Conservation (phyloP, 1,139 yeast species). For the Kurtzmaniella quercitrusa region DNA sequence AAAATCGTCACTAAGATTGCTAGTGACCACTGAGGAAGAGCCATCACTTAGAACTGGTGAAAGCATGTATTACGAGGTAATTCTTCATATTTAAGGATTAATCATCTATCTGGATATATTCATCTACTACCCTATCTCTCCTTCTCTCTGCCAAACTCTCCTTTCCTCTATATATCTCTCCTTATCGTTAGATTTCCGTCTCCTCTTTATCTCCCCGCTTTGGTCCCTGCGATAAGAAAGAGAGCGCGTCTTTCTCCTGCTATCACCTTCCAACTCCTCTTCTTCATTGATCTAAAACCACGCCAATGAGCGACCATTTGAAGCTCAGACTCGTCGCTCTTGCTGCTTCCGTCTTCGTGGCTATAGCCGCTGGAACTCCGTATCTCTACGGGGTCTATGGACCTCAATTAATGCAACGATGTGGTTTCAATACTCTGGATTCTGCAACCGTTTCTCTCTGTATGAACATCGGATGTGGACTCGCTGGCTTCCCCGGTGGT, state of each 20-base stretch:
- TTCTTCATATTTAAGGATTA: too few relatives aligned
- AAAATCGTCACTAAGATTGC: too few relatives aligned
- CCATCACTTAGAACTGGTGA: too few relatives aligned
- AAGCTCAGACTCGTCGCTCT: conserved; percentile 13
- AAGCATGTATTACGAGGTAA: too few relatives aligned
- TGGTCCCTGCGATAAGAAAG: not conserved
- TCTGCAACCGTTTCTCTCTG: conserved; percentile 64
- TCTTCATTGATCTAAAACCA: not conserved
- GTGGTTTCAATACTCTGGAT: conserved; percentile 54
- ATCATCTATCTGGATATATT: too few relatives aligned
- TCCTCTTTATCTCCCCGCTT: not conserved
- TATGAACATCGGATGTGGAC: conserved; percentile 57
- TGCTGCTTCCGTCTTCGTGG: conserved; percentile 26
- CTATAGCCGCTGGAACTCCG: conserved; percentile 61
- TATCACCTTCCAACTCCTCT: not conserved
- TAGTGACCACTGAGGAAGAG: too few relatives aligned
- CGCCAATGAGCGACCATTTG: not conserved
- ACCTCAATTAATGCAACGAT: conserved; percentile 58
- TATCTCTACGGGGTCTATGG: conserved; percentile 69
- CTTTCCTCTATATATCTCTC: not conserved
- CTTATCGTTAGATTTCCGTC: not conserved
- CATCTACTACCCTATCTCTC: too few relatives aligned
- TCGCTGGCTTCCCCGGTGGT: conserved; percentile 71
- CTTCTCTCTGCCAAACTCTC: not conserved
- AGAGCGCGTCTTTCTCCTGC: not conserved